Conservation (phyloP, 331 rosid species). For the Malus hybrid region DNA sequence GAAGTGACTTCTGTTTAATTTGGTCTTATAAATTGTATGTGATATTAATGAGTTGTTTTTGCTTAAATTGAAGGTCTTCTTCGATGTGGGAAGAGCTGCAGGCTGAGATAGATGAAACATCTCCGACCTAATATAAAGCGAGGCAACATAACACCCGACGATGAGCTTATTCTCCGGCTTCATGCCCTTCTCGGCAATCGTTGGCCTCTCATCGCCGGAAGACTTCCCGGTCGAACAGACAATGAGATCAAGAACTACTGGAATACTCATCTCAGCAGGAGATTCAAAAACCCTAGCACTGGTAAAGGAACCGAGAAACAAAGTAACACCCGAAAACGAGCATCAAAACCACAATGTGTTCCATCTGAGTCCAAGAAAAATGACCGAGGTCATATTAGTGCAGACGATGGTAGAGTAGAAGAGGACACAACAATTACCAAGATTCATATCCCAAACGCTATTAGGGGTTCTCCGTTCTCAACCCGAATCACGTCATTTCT, state of each 20-base stretch:
- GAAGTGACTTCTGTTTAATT: too few species aligned
- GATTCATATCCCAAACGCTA: slow-evolving; percentile 2
- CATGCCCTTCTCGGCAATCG: slow-evolving; percentile 23
- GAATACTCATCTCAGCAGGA: slow-evolving; percentile 23
- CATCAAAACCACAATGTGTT: background rate
- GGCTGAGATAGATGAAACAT: slow-evolving; percentile 28
- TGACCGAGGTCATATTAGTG: background rate
- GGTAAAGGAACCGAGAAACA: too few species aligned
- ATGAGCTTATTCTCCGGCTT: slow-evolving; percentile 23
- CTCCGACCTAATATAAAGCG: slow-evolving; percentile 24
- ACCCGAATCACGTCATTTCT: background rate
- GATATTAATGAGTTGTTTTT: background rate
- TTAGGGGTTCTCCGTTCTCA: background rate
- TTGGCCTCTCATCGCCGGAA: slow-evolving; percentile 27
- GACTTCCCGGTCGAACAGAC: slow-evolving; percentile 28
- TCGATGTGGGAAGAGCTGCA: slow-evolving; percentile 29
- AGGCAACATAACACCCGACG: slow-evolving; percentile 29
- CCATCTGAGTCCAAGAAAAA: background rate
- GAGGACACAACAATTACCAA: background rate
- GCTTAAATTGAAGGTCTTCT: slow-evolving; percentile 12
- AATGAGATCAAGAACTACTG: slow-evolving; percentile 35
- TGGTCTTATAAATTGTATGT: background rate
- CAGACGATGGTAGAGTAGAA: background rate
- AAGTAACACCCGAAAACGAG: background rate
- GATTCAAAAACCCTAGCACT: background rate